Conservation (phyloP, 495 filamentous ascomycete genomes). For the Thozetella sp. region DNA sequence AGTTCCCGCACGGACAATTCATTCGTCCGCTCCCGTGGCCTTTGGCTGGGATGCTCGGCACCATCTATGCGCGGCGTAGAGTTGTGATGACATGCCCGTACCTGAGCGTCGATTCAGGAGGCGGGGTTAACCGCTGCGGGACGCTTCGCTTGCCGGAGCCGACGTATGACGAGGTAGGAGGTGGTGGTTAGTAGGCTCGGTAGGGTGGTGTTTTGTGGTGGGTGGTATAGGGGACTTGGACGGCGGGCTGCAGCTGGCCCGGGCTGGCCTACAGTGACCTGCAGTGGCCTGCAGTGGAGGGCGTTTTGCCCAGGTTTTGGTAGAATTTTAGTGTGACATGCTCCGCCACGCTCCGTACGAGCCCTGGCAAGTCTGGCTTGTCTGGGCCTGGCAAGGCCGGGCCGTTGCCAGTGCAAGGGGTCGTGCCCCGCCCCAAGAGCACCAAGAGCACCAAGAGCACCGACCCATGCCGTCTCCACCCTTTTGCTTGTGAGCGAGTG, state of each 20-base stretch:
- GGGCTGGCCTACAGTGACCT: neutral
- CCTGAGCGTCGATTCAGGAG: neutral
- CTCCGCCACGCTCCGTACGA: neutral
- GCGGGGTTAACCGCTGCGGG: neutral
- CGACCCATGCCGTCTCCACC: neutral
- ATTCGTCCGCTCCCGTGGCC: no score
- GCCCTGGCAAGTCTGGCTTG: neutral
- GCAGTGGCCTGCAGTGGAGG: neutral
- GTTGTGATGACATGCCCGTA: neutral
- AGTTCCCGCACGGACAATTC: no score
- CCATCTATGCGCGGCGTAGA: no score
- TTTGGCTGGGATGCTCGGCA: no score
- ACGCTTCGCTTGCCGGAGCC: neutral
- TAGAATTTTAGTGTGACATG: neutral
- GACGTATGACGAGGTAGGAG: neutral
- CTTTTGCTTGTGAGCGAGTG: neutral
- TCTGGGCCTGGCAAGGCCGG: neutral
- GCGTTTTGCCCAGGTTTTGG: neutral
- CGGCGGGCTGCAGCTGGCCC: neutral
- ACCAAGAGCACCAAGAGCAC: neutral
- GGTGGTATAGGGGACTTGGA: neutral
- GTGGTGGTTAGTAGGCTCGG: neutral
- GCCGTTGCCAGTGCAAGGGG: neutral
- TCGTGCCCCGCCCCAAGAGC: no score
- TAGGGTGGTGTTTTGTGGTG: neutral